A percentile compares a stretch with the other conserved stretches of the same genome.
These are phyloP conservation scores for Henningerozyma blattae DNA, from an alignment of 805 yeast species.

Conservation along the genomic window DNA sequence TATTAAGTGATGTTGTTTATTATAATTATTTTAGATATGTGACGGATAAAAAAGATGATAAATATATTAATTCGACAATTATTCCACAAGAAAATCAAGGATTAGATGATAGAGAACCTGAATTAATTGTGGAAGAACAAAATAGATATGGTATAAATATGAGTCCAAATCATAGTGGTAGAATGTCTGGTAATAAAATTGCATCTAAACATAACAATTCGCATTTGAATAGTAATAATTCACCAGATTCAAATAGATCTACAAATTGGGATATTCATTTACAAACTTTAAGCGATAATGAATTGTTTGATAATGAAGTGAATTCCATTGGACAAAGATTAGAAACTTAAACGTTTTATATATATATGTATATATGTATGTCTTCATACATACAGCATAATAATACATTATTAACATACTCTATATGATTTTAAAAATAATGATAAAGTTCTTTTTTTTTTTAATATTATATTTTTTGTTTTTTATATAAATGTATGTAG, in stretches of 20 bases:
- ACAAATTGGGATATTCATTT: neutral
- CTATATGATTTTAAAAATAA: too few species aligned
- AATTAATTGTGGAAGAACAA: neutral
- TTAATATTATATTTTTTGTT: too few species aligned
- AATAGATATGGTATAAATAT: too few species aligned
- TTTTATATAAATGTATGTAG: too few species aligned
- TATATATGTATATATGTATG: too few species aligned
- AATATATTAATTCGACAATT: neutral
- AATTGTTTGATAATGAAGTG: neutral
- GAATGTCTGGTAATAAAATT: neutral
- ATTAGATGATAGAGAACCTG: neutral
- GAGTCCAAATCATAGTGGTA: neutral
- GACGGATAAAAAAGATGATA: neutral
- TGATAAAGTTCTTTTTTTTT: too few species aligned
- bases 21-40: constrained; percentile 58
- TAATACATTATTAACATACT: too few species aligned
- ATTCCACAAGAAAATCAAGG: too few species aligned
- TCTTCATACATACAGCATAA: too few species aligned
- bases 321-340: neutral
- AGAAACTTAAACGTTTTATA: too few species aligned
- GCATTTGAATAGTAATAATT: neutral
- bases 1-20: constrained; percentile 69
- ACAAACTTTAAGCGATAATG: neutral
- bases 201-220: neutral
- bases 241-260: neutral